Base-by-base conservation (phyloP, 768 basidiomycete species). In the Harrya chromipes region DNA sequence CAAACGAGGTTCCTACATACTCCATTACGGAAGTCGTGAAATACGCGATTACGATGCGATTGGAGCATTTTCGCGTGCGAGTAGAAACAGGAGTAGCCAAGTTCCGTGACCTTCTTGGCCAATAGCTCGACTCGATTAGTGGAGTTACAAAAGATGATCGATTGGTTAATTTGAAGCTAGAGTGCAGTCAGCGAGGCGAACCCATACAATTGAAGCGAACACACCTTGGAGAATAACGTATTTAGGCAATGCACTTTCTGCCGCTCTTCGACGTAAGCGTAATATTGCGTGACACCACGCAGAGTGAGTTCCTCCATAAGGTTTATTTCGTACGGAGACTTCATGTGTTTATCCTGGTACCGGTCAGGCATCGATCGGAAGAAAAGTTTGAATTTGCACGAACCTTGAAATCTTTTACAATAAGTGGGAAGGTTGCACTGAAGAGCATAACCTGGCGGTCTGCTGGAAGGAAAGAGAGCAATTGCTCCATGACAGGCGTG, bases 221-320 rank as follows among this genome's bases (percentile, higher is more conserved):
- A 20, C 41, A 93, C 94, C 80, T 97, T 97, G 62, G 93, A 95
- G 80, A 98, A 98, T 58, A 98, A 84, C 53, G 97, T 99, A 78
- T 99, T 99, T 58, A 99, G 78, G 73, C 95, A 99, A 74, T 99
- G 97, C 34, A 98, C 95, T 74, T 99, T 99, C 76, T 99, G 95
- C 55, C 92, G 84, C 70, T 99, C 95, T 73, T 99, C 95, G 65
- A 99, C 93, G 71, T 92, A 99, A 60, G 97, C 95, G 68, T 98
- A 99, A 69, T 97, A 99, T 77, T 99, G 95, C 42, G 95, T 98
- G 47, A 99, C 95, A 77, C 95, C 95, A 56, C 91, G 91, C 40
- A 99, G 78, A 44, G 95, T 99, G 54, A 99, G 85, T 78, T 99
- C 95, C 61, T 99, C 95, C 95, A 99, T 99, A 70, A 99, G 85